phyloP scores from a whole-genome alignment of 2,329 filamentous ascomycete genomes.

The Lachnellula cervina region DNA sequence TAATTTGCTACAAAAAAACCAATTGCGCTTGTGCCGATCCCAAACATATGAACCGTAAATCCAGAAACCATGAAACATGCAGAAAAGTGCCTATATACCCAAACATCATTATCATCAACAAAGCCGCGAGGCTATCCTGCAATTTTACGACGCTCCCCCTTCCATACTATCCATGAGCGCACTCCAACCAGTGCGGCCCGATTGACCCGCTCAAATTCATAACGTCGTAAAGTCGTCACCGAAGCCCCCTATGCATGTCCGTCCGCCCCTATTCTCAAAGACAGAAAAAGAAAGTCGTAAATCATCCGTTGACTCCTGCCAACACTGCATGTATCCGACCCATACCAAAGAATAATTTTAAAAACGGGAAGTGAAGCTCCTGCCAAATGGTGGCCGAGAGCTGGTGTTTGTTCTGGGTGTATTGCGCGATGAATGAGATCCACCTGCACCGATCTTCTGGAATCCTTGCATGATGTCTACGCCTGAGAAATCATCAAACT shows the following conservation, averaged over 20 bases:
- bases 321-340: background rate
- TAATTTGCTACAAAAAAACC: background rate
- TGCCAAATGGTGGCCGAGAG: slow-evolving; percentile 24
- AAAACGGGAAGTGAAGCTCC: slow-evolving; percentile 31
- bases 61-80: background rate
- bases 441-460: slow-evolving; percentile 63
- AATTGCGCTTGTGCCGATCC: background rate
- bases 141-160: slow-evolving; percentile 1
- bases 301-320: background rate
- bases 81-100: background rate
- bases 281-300: slow-evolving; percentile 10
- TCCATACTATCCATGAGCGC: background rate
- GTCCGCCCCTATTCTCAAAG: background rate
- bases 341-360: slow-evolving; percentile 10
- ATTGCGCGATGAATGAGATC: slow-evolving; percentile 16
- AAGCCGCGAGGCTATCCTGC: slow-evolving; percentile 6
- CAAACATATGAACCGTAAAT: background rate
- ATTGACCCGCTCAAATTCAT: slow-evolving; percentile 7
- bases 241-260: background rate
- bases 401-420: slow-evolving; percentile 18
- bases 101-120: slow-evolving; percentile 12
- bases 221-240: slow-evolving; percentile 19
- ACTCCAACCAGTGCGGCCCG: background rate
- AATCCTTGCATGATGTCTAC: slow-evolving; percentile 73
- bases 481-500: slow-evolving; percentile 51